Base-by-base conservation (phyloP, 495 filamentous ascomycete species). In the Pseudotulostoma volvatum region DNA sequence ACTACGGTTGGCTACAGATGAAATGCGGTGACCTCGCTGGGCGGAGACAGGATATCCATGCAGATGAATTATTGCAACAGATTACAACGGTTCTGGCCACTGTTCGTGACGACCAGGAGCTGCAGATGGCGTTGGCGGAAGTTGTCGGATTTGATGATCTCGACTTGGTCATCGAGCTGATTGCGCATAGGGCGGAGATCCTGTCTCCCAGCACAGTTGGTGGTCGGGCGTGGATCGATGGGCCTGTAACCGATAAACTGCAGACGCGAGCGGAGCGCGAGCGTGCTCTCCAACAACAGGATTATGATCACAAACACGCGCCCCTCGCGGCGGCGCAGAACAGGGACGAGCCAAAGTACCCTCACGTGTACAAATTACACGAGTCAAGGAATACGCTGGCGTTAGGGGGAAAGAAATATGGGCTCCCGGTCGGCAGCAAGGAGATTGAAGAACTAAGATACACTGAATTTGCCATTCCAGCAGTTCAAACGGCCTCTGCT, bases 141-240 rank as follows among this genome's bases (percentile, higher is more conserved):
- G 76, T 94, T 40, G 64, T 96, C 36, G 90, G 90, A 0, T 95
- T 83, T 50, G 83, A 87, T 41, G 87, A 96, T 47, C 60, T 96
- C 9, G 86, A 96, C 39, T 71, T 95, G 39, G 73, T 96, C 23
- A 81, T 82, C 41, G 81, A 93, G 40, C 57, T 96, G 17, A 78
- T 93, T 41, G 62, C 71, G 3, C 79, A 85, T 47, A 66, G 86
- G 16, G 51, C 62, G 34, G 74, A 84, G 35, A 70, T 96, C 20
- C 44, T 70, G 7, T 44, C 56, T 11, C 52, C 49, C 35, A 46
- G 52, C 19, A 42, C 46, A 42, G 57, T 36, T 45, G 63, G 52
- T 15, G 45, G 51, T 33, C 51, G 63, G 33, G 47, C 55, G 7
- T 59, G 66, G 19, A 65, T 53, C 2, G 60, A 74, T 40, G 71